A percentile compares a stretch with the other conserved stretches of the same genome.
Conservation (phyloP, 345 rosid species). For the Brassica rapa region DNA sequence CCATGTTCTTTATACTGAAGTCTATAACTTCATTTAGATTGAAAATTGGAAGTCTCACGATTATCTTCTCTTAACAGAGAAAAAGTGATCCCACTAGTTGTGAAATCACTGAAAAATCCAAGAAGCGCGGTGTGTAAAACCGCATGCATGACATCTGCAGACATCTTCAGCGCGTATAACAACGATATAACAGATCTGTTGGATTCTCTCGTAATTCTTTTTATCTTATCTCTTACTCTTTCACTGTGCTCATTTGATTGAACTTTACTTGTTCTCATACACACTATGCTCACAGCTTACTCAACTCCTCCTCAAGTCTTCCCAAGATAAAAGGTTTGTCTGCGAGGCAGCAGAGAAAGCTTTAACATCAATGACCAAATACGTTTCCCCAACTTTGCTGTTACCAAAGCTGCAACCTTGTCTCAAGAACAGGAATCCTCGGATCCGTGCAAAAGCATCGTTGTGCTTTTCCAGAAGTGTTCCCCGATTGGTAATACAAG, state of each 20-base stretch:
- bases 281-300: conserved; percentile 59
- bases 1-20: conserved; percentile 16
- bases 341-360: conserved; percentile 97
- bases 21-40: conserved; percentile 5
- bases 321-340: conserved; percentile 93
- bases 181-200: conserved; percentile 65
- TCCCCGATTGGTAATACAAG: conserved; percentile 63
- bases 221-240: background rate
- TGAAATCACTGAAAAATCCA: conserved; percentile 92
- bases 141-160: conserved; percentile 88
- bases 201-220: conserved; percentile 68
- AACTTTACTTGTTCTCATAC: background rate
- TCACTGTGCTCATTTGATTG: background rate
- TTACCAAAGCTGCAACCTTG: conserved; percentile 73
- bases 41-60: conserved; percentile 14
- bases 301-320: conserved; percentile 91
- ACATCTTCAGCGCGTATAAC: conserved; percentile 72
- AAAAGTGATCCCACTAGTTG: conserved; percentile 68
- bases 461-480: conserved; percentile 83
- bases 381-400: conserved; percentile 71
- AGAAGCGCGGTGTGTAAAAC: conserved; percentile 98
- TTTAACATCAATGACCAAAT: conserved; percentile 70
- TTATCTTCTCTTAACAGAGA: conserved; percentile 47
- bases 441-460: conserved; percentile 91
- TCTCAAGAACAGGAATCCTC: conserved; percentile 81